Conservation (phyloP, 306 rosid species). For the Acacia confusa region DNA sequence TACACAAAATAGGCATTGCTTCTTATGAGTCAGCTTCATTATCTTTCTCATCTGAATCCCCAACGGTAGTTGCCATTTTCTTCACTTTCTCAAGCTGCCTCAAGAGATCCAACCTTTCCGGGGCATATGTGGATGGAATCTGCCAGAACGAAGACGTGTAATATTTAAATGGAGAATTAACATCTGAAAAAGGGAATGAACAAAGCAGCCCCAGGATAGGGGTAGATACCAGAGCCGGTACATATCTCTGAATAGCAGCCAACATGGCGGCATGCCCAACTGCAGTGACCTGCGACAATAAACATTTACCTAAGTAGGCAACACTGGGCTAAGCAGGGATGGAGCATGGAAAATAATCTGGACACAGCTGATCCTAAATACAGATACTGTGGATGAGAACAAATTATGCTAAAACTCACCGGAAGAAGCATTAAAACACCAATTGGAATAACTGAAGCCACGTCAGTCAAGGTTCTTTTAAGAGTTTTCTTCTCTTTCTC, state of each 20-base stretch:
- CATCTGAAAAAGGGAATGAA: conserved; percentile 10
- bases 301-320: conserved; percentile 27
- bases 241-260: conserved; percentile 98
- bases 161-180: not conserved
- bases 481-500: conserved; percentile 85
- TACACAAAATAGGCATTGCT: conserved; percentile 43
- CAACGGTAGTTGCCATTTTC: conserved; percentile 66
- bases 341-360: not conserved
- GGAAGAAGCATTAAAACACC: conserved; percentile 97
- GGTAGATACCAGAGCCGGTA: conserved; percentile 79
- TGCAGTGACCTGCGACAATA: conserved; percentile 80
- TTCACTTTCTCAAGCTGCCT: conserved; percentile 92
- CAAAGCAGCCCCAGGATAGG: conserved; percentile 6
- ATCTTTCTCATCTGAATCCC: conserved; percentile 45
- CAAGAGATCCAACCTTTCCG: conserved; percentile 92
- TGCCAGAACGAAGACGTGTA: conserved; percentile 37
- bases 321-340: not conserved
- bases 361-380: not conserved
- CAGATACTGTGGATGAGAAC: conserved; percentile 20
- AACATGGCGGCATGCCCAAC: conserved; percentile 98
- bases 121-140: conserved; percentile 95
- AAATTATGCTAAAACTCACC: conserved; percentile 49
- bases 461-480: conserved; percentile 83
- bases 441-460: conserved; percentile 94
- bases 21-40: conserved; percentile 58